Evolutionary conservation across 805 yeast species (phyloP), one percentile per base, ranked within the genome.

Genomic region (Kodamaea lidongshanica): DNA sequence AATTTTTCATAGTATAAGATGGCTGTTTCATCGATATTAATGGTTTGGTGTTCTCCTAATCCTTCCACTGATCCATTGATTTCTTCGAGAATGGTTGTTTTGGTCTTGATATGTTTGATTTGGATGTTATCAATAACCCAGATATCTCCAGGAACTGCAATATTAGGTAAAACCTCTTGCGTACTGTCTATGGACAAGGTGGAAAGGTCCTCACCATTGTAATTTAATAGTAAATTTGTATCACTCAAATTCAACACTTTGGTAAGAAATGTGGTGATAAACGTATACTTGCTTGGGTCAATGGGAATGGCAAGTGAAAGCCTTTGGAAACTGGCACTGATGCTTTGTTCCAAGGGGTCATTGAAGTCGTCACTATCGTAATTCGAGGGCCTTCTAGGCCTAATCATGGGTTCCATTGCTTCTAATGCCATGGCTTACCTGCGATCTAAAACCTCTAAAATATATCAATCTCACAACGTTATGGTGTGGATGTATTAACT

Each of bases 81-180:
- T 23, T 62, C 67, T 13, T 37, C 38, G 24, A 64, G 39, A 28
- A 63, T 35, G 10, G 52, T 38, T 13, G 47, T 48, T 37, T 64
- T 64, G 23, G 57, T 43, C 28, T 49, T 54, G 29, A 49, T 38
- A 32, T 60, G 57, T 19, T 48, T 46, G 28, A 63, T 46, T 10
- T 35, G 33, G 7, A 61, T 45, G 7, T 54, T 56, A 12, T 54
- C 55, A 18, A 41, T 38, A 17, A 56, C 41, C 70, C 70, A 64
- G 13, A 60, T 35, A 36, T 63, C 67, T 13, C 33, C 33, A 4
- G 70, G 68, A 7, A 63, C 43, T 2, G 44, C 40, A 2, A 63
- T 43, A 21, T 50, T 55, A 15, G 63, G 61, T 20, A 63, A 34
- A 11, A 60, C 41, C 25, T 60, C 66, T 10, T 10, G 19, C 28